phyloP scores from a whole-genome alignment of 495 filamentous ascomycete genomes.

The Lentithecium fluviatile region DNA sequence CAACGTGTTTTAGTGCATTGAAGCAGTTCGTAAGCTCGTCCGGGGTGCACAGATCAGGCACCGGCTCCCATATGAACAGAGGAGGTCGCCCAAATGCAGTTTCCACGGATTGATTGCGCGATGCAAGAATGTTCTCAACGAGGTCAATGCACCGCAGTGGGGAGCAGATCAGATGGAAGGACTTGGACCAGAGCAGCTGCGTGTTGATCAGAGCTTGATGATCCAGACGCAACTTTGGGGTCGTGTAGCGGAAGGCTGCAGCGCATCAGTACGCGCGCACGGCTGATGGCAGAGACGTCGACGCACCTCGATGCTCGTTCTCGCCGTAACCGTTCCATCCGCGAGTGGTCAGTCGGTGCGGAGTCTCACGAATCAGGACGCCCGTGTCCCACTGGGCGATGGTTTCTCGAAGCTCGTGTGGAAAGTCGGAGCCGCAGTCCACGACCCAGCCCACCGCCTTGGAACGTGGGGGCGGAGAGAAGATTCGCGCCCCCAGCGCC shows the following conservation, averaged over 20 bases:
- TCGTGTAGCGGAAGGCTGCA: slow-evolving; percentile 80
- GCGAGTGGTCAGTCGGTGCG: slow-evolving; percentile 72
- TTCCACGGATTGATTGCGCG: slow-evolving; percentile 15
- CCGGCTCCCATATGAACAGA: slow-evolving; percentile 90
- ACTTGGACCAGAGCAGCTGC: slow-evolving; percentile 63
- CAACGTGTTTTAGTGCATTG: slow-evolving; percentile 67
- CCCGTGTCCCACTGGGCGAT: slow-evolving; percentile 73
- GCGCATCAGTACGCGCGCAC: slow-evolving; percentile 35
- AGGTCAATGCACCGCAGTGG: slow-evolving; percentile 73
- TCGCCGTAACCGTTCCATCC: slow-evolving; percentile 85
- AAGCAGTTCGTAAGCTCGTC: slow-evolving; percentile 71
- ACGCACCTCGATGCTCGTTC: slow-evolving; percentile 56
- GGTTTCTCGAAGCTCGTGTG: slow-evolving; percentile 56
- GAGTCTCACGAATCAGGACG: slow-evolving; percentile 64
- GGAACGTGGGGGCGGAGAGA: slow-evolving; percentile 62
- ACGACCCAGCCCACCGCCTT: slow-evolving; percentile 79
- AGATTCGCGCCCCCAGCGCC: slow-evolving; percentile 82
- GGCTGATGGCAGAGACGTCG: not conserved
- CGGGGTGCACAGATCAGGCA: slow-evolving; percentile 81
- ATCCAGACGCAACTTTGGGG: slow-evolving; percentile 77
- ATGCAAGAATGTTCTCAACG: slow-evolving; percentile 57
- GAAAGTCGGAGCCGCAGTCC: slow-evolving; percentile 86
- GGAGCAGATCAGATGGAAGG: slow-evolving; percentile 87
- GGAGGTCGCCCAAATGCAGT: slow-evolving; percentile 43
- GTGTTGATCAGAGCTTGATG: slow-evolving; percentile 54